These are phyloP conservation scores for Thielaviopsis ethacetica DNA, from an alignment of 2,329 filamentous ascomycete species.

Conservation along the genomic window DNA sequence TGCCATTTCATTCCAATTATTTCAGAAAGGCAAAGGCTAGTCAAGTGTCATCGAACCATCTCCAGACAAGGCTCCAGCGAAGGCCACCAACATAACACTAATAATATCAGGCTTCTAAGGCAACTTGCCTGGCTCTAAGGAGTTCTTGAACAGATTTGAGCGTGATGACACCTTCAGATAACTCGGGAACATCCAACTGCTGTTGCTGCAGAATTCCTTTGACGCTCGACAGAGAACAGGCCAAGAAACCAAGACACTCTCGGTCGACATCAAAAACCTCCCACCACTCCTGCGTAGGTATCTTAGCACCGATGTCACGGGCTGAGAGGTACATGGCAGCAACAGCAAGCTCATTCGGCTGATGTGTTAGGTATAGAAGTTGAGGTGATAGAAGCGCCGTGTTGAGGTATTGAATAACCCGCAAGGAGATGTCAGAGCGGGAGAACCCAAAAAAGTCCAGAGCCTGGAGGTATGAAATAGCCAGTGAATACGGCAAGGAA, in stretches of 20 bases:
- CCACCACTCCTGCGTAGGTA: slow-evolving; percentile 87
- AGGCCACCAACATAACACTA: neutral
- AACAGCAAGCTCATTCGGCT: slow-evolving; percentile 70
- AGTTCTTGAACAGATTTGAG: slow-evolving; percentile 38
- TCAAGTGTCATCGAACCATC: neutral
- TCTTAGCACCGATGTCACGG: slow-evolving; percentile 55
- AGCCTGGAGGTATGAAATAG: slow-evolving; percentile 83
- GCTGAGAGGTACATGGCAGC: slow-evolving; percentile 85
- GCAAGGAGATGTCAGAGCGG: slow-evolving; percentile 15
- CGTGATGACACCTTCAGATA: slow-evolving; percentile 36
- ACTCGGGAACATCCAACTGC: slow-evolving; percentile 34
- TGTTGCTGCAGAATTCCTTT: slow-evolving; percentile 51
- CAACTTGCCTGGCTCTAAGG: slow-evolving; percentile 12
- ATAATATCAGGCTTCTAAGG: slow-evolving; percentile 10
- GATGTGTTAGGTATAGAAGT: slow-evolving; percentile 79
- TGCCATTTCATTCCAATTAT: neutral
- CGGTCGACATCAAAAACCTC: slow-evolving; percentile 93
- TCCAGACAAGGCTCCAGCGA: neutral
- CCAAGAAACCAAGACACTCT: slow-evolving; percentile 85
- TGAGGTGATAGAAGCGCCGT: slow-evolving; percentile 74
- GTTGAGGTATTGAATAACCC: slow-evolving; percentile 67
- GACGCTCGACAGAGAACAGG: slow-evolving; percentile 69
- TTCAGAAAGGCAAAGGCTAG: neutral
- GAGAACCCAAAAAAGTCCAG: slow-evolving; percentile 45
- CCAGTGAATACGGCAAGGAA: slow-evolving; percentile 68